A percentile compares a stretch with the other conserved stretches of the same genome.
phyloP scores from a whole-genome alignment of 2,329 filamentous ascomycete genomes.

The Colletotrichum cuscutae region DNA sequence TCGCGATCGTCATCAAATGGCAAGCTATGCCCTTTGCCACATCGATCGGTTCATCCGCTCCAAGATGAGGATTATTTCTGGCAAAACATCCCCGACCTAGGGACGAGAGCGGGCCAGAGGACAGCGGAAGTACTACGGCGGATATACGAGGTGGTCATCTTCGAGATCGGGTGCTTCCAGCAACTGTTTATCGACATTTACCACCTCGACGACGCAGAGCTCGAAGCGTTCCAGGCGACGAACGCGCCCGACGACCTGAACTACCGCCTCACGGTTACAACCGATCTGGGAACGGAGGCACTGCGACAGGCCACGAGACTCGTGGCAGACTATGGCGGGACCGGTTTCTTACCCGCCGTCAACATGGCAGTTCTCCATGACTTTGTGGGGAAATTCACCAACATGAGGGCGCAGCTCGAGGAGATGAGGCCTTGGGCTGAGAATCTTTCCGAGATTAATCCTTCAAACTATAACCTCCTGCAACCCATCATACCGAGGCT shows the following conservation, averaged over 20 bases:
- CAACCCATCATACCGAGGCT: conserved; percentile 11
- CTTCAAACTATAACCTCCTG: not conserved
- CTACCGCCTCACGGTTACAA: too few relatives aligned
- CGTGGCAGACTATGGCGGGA: too few relatives aligned
- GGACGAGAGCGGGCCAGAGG: not conserved
- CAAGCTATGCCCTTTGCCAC: not conserved
- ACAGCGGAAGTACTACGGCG: not conserved
- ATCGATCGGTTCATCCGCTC: not conserved
- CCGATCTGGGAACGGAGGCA: too few relatives aligned
- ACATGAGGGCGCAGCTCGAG: not conserved
- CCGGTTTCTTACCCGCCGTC: not conserved
- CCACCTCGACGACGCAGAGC: not conserved
- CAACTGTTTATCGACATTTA: not conserved
- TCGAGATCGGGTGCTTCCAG: not conserved
- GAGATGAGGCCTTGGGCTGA: not conserved
- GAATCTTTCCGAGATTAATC: not conserved
- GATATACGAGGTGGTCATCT: not conserved
- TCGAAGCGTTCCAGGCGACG: not conserved
- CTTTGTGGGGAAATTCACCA: not conserved
- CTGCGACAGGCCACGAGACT: too few relatives aligned
- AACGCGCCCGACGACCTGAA: too few relatives aligned
- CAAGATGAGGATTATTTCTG: not conserved
- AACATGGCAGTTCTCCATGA: not conserved
- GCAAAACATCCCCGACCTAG: not conserved
- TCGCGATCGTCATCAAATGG: too few relatives aligned